Base-by-base conservation (phyloP, 2,329 filamentous ascomycete genomes). In the Aspergillus vadensis region DNA sequence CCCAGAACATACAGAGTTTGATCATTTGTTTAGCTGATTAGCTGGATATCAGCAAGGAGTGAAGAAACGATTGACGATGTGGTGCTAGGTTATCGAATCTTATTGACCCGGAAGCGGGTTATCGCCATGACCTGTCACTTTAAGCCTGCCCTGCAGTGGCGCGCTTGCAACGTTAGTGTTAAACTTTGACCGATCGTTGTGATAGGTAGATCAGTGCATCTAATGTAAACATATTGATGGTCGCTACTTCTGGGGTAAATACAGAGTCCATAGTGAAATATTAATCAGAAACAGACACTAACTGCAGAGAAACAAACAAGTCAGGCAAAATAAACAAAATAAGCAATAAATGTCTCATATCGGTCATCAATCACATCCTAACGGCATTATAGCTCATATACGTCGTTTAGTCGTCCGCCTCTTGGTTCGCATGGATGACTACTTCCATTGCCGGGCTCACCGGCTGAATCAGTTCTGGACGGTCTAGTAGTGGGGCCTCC, bases 351-450 rank as follows among this genome's bases (percentile, higher is more conserved):
- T 9, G 32, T 55, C 47, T 52, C 57, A 38, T 59, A 6, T 53
- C 57, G 19, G 57, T 59, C 57, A 21, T 59, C 14, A 44, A 48
- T 59, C 50, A 25, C 9, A 49, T 32, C 25, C 41, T 59, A 19
- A 19, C 15, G 23, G 27, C 27, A 30, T 58, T 32, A 58, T 32
- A 23, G 14, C 39, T 59, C 57, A 54, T 59, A 36, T 53, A 59
- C 14, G 14, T 59, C 50, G 25, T 59, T 54, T 38, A 27, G 48
- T 59, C 9, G 49, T 43, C 38, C 14, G 5, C n/a, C 30, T 39
- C 27, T 4, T 38, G n/a, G 25, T 21, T 27, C 21, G 39, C 36
- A 21, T 25, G 21, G 43, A 47, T 10, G 23, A 12, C 10, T 32
- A 14, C 17, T 6, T 54, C 41, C 50, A 27, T 19, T 8, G 30